phyloP scores from a whole-genome alignment of 345 rosid genomes.

The Passiflora organensis region DNA sequence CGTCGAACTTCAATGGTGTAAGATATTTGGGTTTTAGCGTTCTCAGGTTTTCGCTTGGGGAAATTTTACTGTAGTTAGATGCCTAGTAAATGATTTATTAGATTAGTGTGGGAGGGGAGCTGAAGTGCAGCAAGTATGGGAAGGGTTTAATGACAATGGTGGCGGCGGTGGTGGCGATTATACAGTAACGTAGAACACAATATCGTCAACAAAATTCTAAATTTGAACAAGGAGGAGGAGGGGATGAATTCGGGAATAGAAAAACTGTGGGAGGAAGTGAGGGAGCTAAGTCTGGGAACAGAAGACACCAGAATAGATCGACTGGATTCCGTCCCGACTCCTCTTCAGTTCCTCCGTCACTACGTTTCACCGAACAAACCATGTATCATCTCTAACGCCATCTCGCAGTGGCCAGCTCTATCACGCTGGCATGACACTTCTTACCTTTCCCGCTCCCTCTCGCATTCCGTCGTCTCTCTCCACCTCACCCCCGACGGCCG shows the following conservation, averaged over 20 bases:
- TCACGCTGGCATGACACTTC: slow-evolving; percentile 51
- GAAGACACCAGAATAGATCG: slow-evolving; percentile 29
- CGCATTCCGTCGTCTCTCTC: slow-evolving; percentile 58
- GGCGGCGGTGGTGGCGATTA: too few species aligned
- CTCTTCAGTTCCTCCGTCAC: slow-evolving; percentile 57
- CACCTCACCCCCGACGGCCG: slow-evolving; percentile 79
- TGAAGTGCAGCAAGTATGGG: too few species aligned
- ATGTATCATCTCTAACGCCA: slow-evolving; percentile 66
- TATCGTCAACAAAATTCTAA: too few species aligned
- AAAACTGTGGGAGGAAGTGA: slow-evolving; percentile 59
- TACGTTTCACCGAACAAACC: slow-evolving; percentile 75
- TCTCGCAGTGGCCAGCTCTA: slow-evolving; percentile 67
- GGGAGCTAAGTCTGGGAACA: slow-evolving; percentile 53
- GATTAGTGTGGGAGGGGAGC: too few species aligned
- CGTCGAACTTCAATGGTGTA: neutral
- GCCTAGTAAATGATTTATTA: too few species aligned
- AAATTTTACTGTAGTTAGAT: too few species aligned
- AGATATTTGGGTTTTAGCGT: too few species aligned
- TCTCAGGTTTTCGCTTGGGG: too few species aligned
- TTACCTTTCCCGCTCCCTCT: slow-evolving; percentile 49
- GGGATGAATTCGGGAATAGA: slow-evolving; percentile 14
- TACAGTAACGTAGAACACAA: too few species aligned
- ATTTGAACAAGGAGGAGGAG: neutral
- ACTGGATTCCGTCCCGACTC: slow-evolving; percentile 48
- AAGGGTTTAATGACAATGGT: too few species aligned